Evolutionary conservation across 306 rosid genomes (phyloP).

Genomic region (Fagus sylvatica): DNA sequence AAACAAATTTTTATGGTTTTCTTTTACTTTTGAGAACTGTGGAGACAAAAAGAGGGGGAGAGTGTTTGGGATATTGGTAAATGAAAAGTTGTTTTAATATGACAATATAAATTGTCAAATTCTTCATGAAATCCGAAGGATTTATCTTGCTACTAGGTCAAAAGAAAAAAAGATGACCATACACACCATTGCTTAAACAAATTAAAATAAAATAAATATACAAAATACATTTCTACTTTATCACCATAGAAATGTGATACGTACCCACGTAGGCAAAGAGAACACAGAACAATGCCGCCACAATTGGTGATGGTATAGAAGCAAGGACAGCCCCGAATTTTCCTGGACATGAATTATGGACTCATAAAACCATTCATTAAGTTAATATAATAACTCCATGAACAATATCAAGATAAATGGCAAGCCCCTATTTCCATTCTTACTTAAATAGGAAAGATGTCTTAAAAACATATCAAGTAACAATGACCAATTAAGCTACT

Average conservation of each 20-base stretch:
- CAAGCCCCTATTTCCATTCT: background rate
- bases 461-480: constrained; percentile 1
- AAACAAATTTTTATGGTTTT: too few species aligned
- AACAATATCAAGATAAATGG: constrained; percentile 2
- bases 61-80: too few species aligned
- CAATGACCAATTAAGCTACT: background rate
- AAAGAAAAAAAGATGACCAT: too few species aligned
- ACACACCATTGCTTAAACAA: background rate
- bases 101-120: too few species aligned
- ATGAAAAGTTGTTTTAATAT: too few species aligned
- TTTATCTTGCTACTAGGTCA: too few species aligned
- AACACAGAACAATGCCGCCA: constrained; percentile 80
- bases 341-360: constrained; percentile 48
- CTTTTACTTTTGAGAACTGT: too few species aligned
- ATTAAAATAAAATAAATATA: background rate
- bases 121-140: too few species aligned
- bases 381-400: background rate
- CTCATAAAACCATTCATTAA: constrained; percentile 12
- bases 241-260: constrained; percentile 20
- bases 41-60: too few species aligned
- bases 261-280: constrained; percentile 84
- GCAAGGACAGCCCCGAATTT: constrained; percentile 94
- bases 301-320: constrained; percentile 75
- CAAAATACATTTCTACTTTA: background rate
- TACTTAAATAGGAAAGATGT: background rate